These are phyloP conservation scores for Panaeolus cyanescens DNA, from an alignment of 768 basidiomycete genomes.

Conservation along the genomic window DNA sequence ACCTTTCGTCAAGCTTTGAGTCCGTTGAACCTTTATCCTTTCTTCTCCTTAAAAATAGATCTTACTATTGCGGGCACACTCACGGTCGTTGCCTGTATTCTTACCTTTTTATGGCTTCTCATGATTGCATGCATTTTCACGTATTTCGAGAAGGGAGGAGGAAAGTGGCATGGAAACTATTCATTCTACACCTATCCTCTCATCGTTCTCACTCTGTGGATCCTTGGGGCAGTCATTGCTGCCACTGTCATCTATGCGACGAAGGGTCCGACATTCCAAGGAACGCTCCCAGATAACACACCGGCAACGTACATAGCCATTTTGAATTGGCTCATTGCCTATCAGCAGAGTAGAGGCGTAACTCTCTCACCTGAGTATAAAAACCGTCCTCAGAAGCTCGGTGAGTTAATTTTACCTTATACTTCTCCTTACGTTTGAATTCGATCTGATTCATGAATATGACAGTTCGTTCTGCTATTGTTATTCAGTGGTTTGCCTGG, in stretches of 20 bases:
- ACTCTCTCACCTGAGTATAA: background rate
- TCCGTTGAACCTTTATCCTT: background rate
- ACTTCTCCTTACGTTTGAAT: background rate
- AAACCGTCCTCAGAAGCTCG: background rate
- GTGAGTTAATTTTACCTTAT: background rate
- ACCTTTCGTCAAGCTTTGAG: background rate
- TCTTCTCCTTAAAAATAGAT: background rate
- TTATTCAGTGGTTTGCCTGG: background rate
- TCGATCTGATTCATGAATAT: background rate
- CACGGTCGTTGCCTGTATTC: background rate
- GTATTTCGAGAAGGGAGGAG: background rate
- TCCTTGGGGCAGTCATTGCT: background rate
- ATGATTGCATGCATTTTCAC: background rate
- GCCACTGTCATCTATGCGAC: background rate
- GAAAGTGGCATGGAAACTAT: background rate
- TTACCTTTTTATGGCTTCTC: background rate
- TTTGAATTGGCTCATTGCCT: no score
- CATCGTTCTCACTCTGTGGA: background rate
- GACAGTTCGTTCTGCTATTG: background rate
- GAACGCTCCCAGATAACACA: background rate
- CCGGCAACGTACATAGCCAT: background rate
- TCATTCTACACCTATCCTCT: background rate
- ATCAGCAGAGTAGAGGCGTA: background rate
- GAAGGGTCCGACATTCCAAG: background rate
- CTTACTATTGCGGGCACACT: background rate